These are phyloP conservation scores for Plasmodium ovale DNA, from an alignment of 169 alveolate genomes.

Conservation along the genomic window DNA sequence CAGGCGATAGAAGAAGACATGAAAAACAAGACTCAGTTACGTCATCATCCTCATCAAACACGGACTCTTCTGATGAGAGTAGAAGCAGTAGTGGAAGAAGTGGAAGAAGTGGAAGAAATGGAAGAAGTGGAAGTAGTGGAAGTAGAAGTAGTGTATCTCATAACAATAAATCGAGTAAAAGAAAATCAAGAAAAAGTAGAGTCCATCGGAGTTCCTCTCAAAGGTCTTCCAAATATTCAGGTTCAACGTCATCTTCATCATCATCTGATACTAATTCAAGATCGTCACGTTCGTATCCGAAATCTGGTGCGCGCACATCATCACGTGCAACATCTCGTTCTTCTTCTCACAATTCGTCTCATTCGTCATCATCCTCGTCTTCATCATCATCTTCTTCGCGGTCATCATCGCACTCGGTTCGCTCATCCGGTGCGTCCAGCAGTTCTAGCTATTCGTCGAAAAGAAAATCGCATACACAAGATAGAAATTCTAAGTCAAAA, in stretches of 20 bases:
- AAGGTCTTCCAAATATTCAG: slow-evolving; percentile 22
- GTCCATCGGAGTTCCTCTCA: background rate
- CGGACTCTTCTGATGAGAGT: background rate
- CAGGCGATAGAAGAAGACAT: background rate
- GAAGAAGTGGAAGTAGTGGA: background rate
- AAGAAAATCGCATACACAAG: background rate
- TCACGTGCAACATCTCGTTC: slow-evolving; percentile 1
- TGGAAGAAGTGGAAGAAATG: background rate
- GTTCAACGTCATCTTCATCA: background rate
- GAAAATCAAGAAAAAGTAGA: background rate
- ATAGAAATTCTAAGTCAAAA: background rate
- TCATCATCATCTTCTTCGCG: slow-evolving; percentile 32
- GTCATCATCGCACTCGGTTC: slow-evolving; percentile 3
- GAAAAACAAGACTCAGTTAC: background rate
- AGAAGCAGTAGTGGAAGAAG: slow-evolving; percentile 9
- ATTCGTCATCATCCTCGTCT: background rate
- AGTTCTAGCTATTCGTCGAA: slow-evolving; percentile 15
- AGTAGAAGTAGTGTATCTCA: background rate
- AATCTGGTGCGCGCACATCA: background rate
- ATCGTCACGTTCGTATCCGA: slow-evolving; percentile 27
- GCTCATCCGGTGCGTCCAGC: slow-evolving; percentile 18
- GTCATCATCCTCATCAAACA: background rate
- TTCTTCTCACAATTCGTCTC: background rate
- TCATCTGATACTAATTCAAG: background rate
- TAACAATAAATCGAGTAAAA: background rate